Evolutionary conservation across 768 basidiomycete species (phyloP).

Genomic region (Suillus weaverae): DNA sequence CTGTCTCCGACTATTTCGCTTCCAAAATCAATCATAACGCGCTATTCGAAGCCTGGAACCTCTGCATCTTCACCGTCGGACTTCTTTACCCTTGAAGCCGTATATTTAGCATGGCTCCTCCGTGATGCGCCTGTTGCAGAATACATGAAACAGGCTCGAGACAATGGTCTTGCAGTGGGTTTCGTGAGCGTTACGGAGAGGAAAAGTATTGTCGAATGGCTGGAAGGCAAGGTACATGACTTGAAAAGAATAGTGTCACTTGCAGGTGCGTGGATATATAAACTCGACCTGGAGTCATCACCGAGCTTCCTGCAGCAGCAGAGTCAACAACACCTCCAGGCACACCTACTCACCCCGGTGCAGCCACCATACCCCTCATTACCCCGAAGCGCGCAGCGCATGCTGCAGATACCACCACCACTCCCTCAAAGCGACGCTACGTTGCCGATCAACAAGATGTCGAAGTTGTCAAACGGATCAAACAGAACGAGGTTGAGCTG

Average conservation of each 20-base stretch:
- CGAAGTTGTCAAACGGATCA: slow-evolving; percentile 85
- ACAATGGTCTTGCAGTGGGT: slow-evolving; percentile 67
- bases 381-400: slow-evolving; percentile 24
- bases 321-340: slow-evolving; percentile 67
- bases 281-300: background rate
- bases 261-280: slow-evolving; percentile 18
- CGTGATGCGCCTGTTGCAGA: slow-evolving; percentile 75
- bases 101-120: slow-evolving; percentile 83
- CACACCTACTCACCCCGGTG: slow-evolving; percentile 38
- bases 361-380: slow-evolving; percentile 18
- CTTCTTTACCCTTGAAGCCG: slow-evolving; percentile 76
- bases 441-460: slow-evolving; percentile 74
- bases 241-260: slow-evolving; percentile 27
- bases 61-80: slow-evolving; percentile 39
- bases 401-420: slow-evolving; percentile 34
- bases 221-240: slow-evolving; percentile 53
- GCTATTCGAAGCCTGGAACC: slow-evolving; percentile 68
- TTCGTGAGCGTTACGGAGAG: slow-evolving; percentile 88
- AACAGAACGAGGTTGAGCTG: slow-evolving; percentile 72
- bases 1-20: slow-evolving; percentile 52
- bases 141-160: slow-evolving; percentile 85
- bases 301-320: slow-evolving; percentile 22
- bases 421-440: slow-evolving; percentile 73
- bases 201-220: slow-evolving; percentile 82
- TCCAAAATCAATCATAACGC: slow-evolving; percentile 75